phyloP scores from a whole-genome alignment of 192 early-diverging fungal genomes.

The Backusella psychrophila region DNA sequence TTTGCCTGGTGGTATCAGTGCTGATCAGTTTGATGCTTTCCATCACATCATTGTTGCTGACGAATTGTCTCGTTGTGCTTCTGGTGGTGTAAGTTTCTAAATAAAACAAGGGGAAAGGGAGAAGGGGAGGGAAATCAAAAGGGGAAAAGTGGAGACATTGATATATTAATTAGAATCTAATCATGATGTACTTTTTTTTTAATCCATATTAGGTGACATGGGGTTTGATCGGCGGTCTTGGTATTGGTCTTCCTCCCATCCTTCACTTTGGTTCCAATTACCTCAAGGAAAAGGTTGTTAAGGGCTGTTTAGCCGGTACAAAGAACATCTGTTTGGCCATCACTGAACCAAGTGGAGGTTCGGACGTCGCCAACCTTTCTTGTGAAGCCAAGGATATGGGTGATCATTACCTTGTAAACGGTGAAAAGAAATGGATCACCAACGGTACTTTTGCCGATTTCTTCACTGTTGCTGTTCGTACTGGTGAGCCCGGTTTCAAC shows the following conservation, averaged over 20 bases:
- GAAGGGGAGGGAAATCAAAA: background rate
- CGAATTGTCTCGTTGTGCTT: conserved; percentile 77
- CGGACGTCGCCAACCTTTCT: conserved; percentile 73
- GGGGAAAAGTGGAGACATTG: background rate
- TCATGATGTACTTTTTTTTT: background rate
- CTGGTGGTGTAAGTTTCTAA: conserved; percentile 60
- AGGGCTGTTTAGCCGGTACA: conserved; percentile 59
- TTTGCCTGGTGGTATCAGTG: conserved; percentile 47
- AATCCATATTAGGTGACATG: conserved; percentile 6
- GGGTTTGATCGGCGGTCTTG: conserved; percentile 43
- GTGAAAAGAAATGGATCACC: conserved; percentile 84
- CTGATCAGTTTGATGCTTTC: conserved; percentile 63
- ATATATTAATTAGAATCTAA: background rate
- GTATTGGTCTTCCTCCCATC: conserved; percentile 76
- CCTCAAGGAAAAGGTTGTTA: conserved; percentile 66
- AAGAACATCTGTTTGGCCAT: conserved; percentile 82
- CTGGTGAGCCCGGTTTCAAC: conserved; percentile 74
- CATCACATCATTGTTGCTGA: conserved; percentile 76
- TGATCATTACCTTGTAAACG: conserved; percentile 74
- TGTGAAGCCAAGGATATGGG: conserved; percentile 71
- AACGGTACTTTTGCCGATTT: conserved; percentile 82
- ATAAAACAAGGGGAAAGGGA: background rate
- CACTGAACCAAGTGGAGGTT: conserved; percentile 70
- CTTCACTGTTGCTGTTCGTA: conserved; percentile 79
- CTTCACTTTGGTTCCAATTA: conserved; percentile 67